A percentile compares a stretch with the other conserved stretches of the same genome.
These are phyloP conservation scores for Candida koratica DNA, from an alignment of 805 yeast species.

Conservation along the genomic window DNA sequence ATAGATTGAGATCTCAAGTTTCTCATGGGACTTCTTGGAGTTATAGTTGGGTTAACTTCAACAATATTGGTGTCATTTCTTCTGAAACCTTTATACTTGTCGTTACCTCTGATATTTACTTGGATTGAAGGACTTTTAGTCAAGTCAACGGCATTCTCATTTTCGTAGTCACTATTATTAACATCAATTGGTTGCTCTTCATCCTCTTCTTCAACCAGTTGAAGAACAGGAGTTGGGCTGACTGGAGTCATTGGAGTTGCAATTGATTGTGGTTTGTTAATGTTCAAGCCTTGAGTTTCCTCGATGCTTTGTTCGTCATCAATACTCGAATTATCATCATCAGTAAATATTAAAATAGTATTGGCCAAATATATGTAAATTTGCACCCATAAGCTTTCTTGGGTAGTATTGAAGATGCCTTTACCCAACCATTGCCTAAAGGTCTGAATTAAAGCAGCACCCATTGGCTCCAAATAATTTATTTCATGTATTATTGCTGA, in stretches of 20 bases:
- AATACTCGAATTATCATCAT: slow-evolving; percentile 16
- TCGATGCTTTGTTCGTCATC: slow-evolving; percentile 18
- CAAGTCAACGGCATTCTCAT: slow-evolving; percentile 12
- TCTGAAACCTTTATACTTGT: slow-evolving; percentile 42
- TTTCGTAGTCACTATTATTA: slow-evolving; percentile 5
- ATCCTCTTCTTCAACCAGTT: slow-evolving; percentile 12
- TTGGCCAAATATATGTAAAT: slow-evolving; percentile 40
- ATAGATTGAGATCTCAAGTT: slow-evolving; percentile 10
- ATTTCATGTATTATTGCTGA: slow-evolving; percentile 22
- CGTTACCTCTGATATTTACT: slow-evolving; percentile 14
- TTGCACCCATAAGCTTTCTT: slow-evolving; percentile 39
- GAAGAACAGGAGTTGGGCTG: slow-evolving; percentile 15
- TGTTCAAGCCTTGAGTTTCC: slow-evolving; percentile 27
- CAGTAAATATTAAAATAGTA: slow-evolving; percentile 26
- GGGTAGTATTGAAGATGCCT: slow-evolving; percentile 24
- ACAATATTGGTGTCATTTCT: slow-evolving; percentile 24
- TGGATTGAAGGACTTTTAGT: slow-evolving; percentile 14
- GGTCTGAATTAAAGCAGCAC: slow-evolving; percentile 35
- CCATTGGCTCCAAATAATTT: slow-evolving; percentile 40
- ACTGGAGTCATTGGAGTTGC: slow-evolving; percentile 15
- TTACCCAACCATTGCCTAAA: slow-evolving; percentile 34
- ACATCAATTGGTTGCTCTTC: slow-evolving; percentile 2
- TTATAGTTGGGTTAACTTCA: slow-evolving; percentile 19
- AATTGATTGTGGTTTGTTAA: slow-evolving; percentile 11
- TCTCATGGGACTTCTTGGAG: slow-evolving; percentile 27